phyloP scores from a whole-genome alignment of 352 stramenopile species.

The Thraustotheca clavata region DNA sequence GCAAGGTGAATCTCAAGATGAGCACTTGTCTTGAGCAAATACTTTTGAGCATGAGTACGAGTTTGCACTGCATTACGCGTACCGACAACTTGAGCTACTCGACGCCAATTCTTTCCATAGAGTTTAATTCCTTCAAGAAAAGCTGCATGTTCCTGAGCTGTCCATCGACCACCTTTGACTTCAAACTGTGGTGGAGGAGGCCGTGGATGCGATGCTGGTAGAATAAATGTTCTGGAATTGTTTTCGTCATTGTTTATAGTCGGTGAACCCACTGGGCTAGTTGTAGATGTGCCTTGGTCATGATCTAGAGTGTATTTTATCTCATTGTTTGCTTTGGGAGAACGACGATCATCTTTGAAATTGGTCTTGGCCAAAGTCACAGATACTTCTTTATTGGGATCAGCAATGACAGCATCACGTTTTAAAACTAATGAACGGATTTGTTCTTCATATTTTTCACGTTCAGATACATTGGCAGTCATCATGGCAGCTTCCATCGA shows the following conservation, averaged over 20 bases:
- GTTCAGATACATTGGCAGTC: slow-evolving; percentile 61
- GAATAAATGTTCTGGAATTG: slow-evolving; percentile 24
- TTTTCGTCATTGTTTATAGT: slow-evolving; percentile 2
- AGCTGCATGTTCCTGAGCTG: slow-evolving; percentile 72
- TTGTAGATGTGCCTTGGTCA: slow-evolving; percentile 21
- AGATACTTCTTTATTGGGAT: slow-evolving; percentile 71
- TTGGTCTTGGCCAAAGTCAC: slow-evolving; percentile 6
- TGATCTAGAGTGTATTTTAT: slow-evolving; percentile 41
- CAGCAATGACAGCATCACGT: slow-evolving; percentile 75
- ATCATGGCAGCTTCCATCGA: slow-evolving; percentile 85
- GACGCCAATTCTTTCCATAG: slow-evolving; percentile 81
- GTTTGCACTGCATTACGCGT: slow-evolving; percentile 83
- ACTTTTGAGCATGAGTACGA: slow-evolving; percentile 85
- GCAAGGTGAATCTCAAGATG: slow-evolving; percentile 20
- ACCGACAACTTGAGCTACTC: slow-evolving; percentile 71
- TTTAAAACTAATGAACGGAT: slow-evolving; percentile 76
- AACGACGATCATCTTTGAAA: slow-evolving; percentile 13
- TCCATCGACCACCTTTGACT: slow-evolving; percentile 82
- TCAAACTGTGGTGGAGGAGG: slow-evolving; percentile 21
- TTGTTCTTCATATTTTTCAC: slow-evolving; percentile 80
- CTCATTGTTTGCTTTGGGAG: not conserved
- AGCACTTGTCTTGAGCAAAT: slow-evolving; percentile 76
- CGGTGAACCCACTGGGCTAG: slow-evolving; percentile 1
- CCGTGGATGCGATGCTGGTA: slow-evolving; percentile 21
- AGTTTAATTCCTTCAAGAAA: slow-evolving; percentile 83